A percentile compares a stretch with the other conserved stretches of the same genome.
phyloP scores from a whole-genome alignment of 352 stramenopile genomes.

The Phytophthora melonis region DNA sequence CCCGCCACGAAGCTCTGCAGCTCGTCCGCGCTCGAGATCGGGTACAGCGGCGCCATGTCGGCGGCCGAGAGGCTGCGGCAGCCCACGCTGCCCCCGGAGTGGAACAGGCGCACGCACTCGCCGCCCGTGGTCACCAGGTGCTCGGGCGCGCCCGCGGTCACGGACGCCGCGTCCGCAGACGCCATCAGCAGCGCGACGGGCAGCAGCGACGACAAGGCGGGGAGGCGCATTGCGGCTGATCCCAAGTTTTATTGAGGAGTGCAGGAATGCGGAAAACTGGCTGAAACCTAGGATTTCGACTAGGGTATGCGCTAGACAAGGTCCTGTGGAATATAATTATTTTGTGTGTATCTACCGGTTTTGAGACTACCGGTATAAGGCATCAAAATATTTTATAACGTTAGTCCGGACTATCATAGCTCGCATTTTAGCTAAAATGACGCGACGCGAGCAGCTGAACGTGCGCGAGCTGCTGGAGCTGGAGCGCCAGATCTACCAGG shows the following conservation, averaged over 20 bases:
- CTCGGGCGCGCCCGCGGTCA: constrained; percentile 71
- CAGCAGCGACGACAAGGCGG: constrained; percentile 26
- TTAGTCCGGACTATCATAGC: too few relatives aligned
- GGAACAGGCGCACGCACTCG: constrained; percentile 84
- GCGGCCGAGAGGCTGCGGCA: constrained; percentile 62
- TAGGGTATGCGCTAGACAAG: too few relatives aligned
- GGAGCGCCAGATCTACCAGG: constrained; percentile 84
- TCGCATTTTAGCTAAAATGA: neutral
- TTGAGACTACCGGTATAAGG: too few relatives aligned
- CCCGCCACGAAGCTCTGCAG: constrained; percentile 55
- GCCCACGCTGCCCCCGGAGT: constrained; percentile 70
- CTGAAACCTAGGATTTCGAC: constrained; percentile 15
- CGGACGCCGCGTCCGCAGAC: constrained; percentile 46
- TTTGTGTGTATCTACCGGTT: too few relatives aligned
- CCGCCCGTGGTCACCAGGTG: constrained; percentile 70
- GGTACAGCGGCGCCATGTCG: constrained; percentile 69
- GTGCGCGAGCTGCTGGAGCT: constrained; percentile 83
- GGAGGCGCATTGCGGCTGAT: constrained; percentile 31
- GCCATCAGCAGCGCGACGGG: constrained; percentile 18
- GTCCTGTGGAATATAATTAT: too few relatives aligned
- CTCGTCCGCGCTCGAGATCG: constrained; percentile 53
- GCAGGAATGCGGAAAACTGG: constrained; percentile 24
- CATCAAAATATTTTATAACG: too few relatives aligned
- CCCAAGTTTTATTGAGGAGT: constrained; percentile 5
- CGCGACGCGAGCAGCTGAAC: constrained; percentile 46